Conservation (phyloP, 257 asterid species). For the Nicotiana noctiflora region DNA sequence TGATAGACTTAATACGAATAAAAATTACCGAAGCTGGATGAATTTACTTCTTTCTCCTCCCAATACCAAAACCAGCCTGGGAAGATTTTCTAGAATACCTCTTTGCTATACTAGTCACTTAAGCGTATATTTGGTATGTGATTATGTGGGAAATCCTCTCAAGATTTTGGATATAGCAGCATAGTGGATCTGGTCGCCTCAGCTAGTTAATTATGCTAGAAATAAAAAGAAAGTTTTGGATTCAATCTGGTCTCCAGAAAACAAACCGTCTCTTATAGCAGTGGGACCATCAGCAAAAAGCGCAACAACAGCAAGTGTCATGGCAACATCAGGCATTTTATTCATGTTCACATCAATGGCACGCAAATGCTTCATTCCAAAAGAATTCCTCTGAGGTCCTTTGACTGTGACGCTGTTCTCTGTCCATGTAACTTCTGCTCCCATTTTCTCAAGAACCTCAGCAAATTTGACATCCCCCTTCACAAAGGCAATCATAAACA, state of each 20-base stretch:
- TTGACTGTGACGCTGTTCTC: slow-evolving; percentile 88
- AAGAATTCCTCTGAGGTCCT: slow-evolving; percentile 58
- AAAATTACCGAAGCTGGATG: neutral
- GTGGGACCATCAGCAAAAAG: slow-evolving; percentile 94
- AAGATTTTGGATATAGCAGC: neutral
- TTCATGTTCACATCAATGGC: slow-evolving; percentile 91
- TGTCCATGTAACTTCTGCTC: slow-evolving; percentile 86
- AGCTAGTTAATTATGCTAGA: neutral
- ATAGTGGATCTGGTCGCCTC: neutral
- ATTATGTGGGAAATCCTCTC: neutral
- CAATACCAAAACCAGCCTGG: neutral
- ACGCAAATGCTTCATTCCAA: slow-evolving; percentile 56
- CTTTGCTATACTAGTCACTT: neutral
- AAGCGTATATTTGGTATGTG: neutral
- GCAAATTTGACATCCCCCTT: slow-evolving; percentile 97
- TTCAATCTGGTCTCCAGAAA: neutral
- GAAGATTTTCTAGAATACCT: neutral
- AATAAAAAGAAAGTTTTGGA: neutral
- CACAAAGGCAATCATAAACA: neutral
- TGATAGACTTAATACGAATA: neutral
- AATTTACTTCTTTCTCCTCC: neutral
- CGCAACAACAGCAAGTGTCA: slow-evolving; percentile 97
- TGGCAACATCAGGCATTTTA: slow-evolving; percentile 98
- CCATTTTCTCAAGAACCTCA: slow-evolving; percentile 93
- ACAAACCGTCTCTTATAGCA: slow-evolving; percentile 78